Evolutionary conservation across 2,329 filamentous ascomycete genomes (phyloP), one percentile per base, ranked within the genome.

Genomic region (Chaetothyriales sp.): DNA sequence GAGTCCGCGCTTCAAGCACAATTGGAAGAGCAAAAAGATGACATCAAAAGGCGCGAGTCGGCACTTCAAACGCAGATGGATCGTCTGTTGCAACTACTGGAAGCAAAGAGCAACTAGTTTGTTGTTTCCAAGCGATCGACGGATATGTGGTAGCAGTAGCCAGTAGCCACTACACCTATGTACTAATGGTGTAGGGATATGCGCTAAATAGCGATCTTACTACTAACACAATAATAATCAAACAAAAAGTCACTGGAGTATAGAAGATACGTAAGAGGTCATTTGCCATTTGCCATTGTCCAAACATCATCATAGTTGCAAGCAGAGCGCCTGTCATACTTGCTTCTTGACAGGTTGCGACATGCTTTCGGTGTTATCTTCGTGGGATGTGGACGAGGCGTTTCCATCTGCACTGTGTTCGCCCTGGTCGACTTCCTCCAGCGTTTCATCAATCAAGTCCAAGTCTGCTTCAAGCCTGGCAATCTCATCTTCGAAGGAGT

Each of bases 401-500:
- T 25, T 25, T 33, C 8, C 29, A 33, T 33, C 33, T 15, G 33
- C 33, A 15, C 33, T 40, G 33, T 15, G 33, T 40, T 40, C 33
- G 5, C 2, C 33, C 10, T 40, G 33, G 44, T 63, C 62, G 4
- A 53, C 58, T 51, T 58, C 55, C 44, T 52, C 46, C 48, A 64
- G 43, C 22, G 60, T 58, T 53, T 46, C 51, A 29, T 53, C 51
- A 25, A 53, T 22, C 19, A 50, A 48, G 46, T 50, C 47, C 48
- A 74, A 58, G 64, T 73, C 71, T 56, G 69, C 60, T 62, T 74
- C 79, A 61, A 82, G 71, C 69, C 80, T 70, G 69, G 81, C 78
- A 18, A 78, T 77, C 77, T 78, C 82, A 60, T 81, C 81, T 69
- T 82, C 78, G 54, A 82, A 69, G 59, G 82, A 77, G n/a, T 79